These are phyloP conservation scores for Hondaea fermentalgiana DNA, from an alignment of 108 stramenopile species.

Conservation along the genomic window DNA sequence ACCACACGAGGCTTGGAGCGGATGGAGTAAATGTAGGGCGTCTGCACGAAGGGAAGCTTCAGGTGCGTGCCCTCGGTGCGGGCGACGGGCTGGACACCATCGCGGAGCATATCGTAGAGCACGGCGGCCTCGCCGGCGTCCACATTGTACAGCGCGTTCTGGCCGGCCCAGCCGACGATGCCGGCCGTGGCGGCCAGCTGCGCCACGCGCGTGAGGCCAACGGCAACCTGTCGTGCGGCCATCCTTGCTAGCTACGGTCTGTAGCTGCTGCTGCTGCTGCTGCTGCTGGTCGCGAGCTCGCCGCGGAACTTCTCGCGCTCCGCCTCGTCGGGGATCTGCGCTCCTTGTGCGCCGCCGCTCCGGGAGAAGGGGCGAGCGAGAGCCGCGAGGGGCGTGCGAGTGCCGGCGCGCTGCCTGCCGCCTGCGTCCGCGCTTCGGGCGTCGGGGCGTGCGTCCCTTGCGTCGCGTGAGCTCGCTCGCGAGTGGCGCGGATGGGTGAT, in stretches of 20 bases:
- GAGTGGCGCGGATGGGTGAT: too few species aligned
- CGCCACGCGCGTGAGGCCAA: conserved; percentile 10
- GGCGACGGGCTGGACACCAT: conserved; percentile 79
- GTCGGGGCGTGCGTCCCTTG: too few species aligned
- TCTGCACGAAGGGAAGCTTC: conserved; percentile 64
- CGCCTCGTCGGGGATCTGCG: too few species aligned
- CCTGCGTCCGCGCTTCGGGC: too few species aligned
- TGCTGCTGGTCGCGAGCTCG: too few species aligned
- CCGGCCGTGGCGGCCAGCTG: conserved; percentile 16
- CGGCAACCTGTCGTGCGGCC: conserved; percentile 1
- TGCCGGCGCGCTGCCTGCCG: too few species aligned
- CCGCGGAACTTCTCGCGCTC: too few species aligned
- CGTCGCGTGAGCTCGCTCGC: too few species aligned
- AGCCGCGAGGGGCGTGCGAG: too few species aligned
- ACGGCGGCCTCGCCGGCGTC: conserved; percentile 97
- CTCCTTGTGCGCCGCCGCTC: too few species aligned
- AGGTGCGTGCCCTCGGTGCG: conserved; percentile 89
- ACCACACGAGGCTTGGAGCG: conserved; percentile 90
- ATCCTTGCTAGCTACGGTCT: neutral
- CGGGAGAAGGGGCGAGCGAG: too few species aligned
- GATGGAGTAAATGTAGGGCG: conserved; percentile 87
- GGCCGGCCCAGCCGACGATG: conserved; percentile 16
- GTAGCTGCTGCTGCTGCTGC: too few species aligned
- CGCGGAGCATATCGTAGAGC: conserved; percentile 89
- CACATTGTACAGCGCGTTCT: conserved; percentile 45